These are phyloP conservation scores for Zygoascus sp. DNA, from an alignment of 1,139 yeast genomes.

Conservation along the genomic window DNA sequence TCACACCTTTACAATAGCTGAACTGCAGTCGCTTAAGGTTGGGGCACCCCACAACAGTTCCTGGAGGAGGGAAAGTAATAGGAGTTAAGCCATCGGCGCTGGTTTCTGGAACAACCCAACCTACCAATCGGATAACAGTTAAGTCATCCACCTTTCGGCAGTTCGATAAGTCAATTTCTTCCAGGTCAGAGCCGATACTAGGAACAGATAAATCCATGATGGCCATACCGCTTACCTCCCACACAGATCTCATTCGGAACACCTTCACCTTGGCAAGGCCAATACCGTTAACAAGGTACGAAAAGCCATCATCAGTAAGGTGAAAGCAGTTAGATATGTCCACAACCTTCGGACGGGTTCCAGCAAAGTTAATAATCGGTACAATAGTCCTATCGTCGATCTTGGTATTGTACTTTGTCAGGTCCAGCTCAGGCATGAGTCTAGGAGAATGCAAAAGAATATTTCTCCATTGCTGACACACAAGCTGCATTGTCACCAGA, in stretches of 20 bases:
- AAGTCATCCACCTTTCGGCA: slow-evolving; percentile 70
- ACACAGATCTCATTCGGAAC: slow-evolving; percentile 61
- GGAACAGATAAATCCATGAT: slow-evolving; percentile 71
- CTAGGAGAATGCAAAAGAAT: slow-evolving; percentile 53
- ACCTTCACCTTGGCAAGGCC: slow-evolving; percentile 57
- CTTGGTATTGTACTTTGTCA: slow-evolving; percentile 56
- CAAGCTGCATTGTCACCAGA: slow-evolving; percentile 52
- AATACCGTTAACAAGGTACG: slow-evolving; percentile 63
- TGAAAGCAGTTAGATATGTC: slow-evolving; percentile 72
- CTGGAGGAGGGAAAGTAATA: slow-evolving; percentile 15
- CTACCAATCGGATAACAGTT: slow-evolving; percentile 61
- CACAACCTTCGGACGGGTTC: slow-evolving; percentile 56
- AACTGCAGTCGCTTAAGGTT: slow-evolving; percentile 50
- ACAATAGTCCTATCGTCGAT: slow-evolving; percentile 55
- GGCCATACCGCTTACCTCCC: slow-evolving; percentile 79
- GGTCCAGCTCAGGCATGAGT: slow-evolving; percentile 48
- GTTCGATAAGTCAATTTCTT: slow-evolving; percentile 61
- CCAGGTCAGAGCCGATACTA: slow-evolving; percentile 54
- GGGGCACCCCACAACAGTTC: slow-evolving; percentile 49
- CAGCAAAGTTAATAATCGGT: slow-evolving; percentile 63
- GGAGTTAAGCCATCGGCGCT: slow-evolving; percentile 21
- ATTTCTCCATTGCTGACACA: slow-evolving; percentile 65
- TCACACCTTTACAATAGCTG: slow-evolving; percentile 69
- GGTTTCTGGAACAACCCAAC: slow-evolving; percentile 37
- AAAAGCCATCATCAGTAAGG: slow-evolving; percentile 69